phyloP scores from a whole-genome alignment of 140 eudicot species.

The Flaveria floridana region DNA sequence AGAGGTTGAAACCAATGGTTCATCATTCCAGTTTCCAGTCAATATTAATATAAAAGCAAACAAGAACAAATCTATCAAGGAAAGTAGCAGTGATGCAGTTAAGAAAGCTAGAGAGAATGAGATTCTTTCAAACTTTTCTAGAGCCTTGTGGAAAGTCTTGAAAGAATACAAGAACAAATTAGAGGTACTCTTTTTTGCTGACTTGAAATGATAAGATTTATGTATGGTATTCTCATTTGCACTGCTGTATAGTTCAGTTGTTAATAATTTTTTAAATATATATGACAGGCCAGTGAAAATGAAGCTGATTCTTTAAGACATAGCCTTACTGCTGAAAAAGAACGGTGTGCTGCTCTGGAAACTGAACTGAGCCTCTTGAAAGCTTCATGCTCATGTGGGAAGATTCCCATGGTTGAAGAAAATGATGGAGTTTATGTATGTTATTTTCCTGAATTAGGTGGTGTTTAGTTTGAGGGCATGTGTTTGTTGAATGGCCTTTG shows the following conservation, averaged over 20 bases:
- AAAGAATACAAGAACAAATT: slow-evolving; percentile 66
- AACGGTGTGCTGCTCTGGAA: slow-evolving; percentile 41
- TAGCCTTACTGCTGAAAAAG: slow-evolving; percentile 41
- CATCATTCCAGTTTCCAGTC: slow-evolving; percentile 33
- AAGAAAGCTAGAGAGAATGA: slow-evolving; percentile 44
- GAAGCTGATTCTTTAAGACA: slow-evolving; percentile 34
- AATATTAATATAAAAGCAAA: slow-evolving; percentile 10
- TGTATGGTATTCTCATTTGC: background rate
- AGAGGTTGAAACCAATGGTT: slow-evolving; percentile 32
- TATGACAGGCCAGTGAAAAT: slow-evolving; percentile 45
- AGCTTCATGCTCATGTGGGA: slow-evolving; percentile 32
- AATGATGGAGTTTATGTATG: slow-evolving; percentile 7
- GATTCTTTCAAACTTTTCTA: slow-evolving; percentile 56
- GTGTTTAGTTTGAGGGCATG: background rate
- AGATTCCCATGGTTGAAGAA: slow-evolving; percentile 24
- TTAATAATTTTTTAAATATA: slow-evolving; percentile 1
- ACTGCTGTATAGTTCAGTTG: background rate
- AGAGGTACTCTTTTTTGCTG: slow-evolving; percentile 46
- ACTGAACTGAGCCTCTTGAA: slow-evolving; percentile 42
- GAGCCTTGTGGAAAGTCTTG: slow-evolving; percentile 70
- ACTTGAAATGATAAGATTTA: slow-evolving; percentile 10
- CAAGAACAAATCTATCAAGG: background rate
- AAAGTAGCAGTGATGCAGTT: slow-evolving; percentile 5
- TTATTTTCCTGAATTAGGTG: background rate
- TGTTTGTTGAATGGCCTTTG: background rate